Conservation (phyloP, 2,329 filamentous ascomycete genomes). For the Rutstroemia sp. region DNA sequence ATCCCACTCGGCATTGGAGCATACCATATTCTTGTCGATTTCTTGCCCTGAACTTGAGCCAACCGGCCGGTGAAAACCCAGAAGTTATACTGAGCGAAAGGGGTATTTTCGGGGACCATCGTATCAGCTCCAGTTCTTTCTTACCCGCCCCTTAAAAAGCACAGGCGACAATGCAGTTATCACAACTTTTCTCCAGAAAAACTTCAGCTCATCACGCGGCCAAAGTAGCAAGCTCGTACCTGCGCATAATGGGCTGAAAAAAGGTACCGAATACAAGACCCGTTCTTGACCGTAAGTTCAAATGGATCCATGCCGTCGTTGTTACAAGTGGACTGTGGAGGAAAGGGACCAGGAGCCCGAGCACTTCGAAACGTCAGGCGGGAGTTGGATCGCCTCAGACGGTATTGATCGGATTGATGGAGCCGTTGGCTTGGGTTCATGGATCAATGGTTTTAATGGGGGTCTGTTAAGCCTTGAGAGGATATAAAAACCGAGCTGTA, state of each 20-base stretch:
- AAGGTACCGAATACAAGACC: not conserved
- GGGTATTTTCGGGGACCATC: not conserved
- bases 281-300: not conserved
- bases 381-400: no score
- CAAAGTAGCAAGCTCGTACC: constrained; percentile 3
- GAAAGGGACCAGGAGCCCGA: no score
- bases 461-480: no score
- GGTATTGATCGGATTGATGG: no score
- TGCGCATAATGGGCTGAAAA: constrained; percentile 6
- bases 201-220: constrained; percentile 2
- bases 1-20: not conserved
- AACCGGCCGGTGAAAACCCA: not conserved
- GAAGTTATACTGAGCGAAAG: not conserved
- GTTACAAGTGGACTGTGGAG: no score
- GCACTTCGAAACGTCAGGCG: no score
- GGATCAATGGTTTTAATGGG: no score
- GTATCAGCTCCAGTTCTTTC: not conserved
- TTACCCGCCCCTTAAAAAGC: not conserved
- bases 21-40: not conserved
- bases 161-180: not conserved
- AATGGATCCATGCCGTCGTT: not conserved
- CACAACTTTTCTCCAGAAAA: not conserved
- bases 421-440: no score
- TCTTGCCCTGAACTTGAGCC: no score
- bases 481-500: no score